Conservation (phyloP, 2,329 filamentous ascomycete species). For the Alternaria sp. region DNA sequence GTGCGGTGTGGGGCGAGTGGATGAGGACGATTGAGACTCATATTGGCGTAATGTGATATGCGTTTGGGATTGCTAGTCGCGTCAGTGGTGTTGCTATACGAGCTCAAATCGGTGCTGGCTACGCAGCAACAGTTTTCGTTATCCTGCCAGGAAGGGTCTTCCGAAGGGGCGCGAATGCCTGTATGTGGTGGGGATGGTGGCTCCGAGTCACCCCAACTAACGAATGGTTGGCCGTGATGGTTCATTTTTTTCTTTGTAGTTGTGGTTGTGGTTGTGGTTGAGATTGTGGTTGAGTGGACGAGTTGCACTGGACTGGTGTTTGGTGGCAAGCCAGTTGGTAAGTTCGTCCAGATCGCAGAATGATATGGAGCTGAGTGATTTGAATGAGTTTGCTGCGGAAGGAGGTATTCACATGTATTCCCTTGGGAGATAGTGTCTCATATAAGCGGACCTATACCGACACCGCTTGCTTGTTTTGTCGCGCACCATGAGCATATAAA, state of each 20-base stretch:
- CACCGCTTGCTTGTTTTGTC: neutral
- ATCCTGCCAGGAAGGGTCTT: neutral
- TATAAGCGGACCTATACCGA: neutral
- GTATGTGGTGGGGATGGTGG: neutral
- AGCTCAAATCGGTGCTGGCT: neutral
- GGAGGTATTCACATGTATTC: neutral
- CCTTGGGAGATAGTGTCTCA: neutral
- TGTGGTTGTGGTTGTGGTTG: neutral
- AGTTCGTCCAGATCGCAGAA: neutral
- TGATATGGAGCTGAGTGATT: neutral
- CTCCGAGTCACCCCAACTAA: neutral
- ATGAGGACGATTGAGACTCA: neutral
- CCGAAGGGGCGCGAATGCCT: neutral
- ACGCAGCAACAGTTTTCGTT: neutral
- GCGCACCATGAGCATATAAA: neutral
- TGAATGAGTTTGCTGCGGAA: no score
- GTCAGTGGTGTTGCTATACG: neutral
- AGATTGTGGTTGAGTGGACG: neutral
- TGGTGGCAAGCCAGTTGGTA: neutral
- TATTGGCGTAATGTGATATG: neutral
- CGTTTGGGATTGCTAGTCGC: neutral
- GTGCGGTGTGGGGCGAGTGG: neutral
- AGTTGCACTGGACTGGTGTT: neutral
- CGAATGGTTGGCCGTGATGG: neutral
- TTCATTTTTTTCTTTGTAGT: neutral